A percentile compares a stretch with the other conserved stretches of the same genome.
Conservation (phyloP, 805 yeast species). For the Nakazawaea pomicola region DNA sequence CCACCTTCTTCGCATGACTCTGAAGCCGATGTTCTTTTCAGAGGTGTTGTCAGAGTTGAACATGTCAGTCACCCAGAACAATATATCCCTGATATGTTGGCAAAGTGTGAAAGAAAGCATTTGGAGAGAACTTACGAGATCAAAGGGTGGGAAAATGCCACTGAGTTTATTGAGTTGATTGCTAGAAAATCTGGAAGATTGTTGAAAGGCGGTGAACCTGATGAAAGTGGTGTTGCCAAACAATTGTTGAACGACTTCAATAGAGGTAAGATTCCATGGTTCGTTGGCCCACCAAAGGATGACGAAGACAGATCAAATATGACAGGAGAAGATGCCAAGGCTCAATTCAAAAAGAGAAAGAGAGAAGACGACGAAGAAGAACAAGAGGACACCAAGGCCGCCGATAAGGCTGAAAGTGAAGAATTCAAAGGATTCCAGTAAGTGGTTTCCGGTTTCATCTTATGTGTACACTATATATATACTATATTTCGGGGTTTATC, state of each 20-base stretch:
- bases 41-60: slow-evolving; percentile 99
- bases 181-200: slow-evolving; percentile 93
- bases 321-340: slow-evolving; percentile 53
- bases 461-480: neutral
- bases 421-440: slow-evolving; percentile 15
- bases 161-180: slow-evolving; percentile 82
- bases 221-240: slow-evolving; percentile 88
- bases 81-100: slow-evolving; percentile 81
- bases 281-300: slow-evolving; percentile 86
- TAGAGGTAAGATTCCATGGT: slow-evolving; percentile 98
- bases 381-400: slow-evolving; percentile 15
- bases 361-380: slow-evolving; percentile 37
- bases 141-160: slow-evolving; percentile 76
- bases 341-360: slow-evolving; percentile 42
- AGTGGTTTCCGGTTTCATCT: slow-evolving; percentile 12
- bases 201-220: slow-evolving; percentile 97
- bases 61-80: slow-evolving; percentile 95
- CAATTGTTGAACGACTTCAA: slow-evolving; percentile 89
- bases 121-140: slow-evolving; percentile 93
- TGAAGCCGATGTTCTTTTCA: slow-evolving; percentile 85
- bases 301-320: slow-evolving; percentile 36
- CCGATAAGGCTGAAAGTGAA: slow-evolving; percentile 19
- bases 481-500: slow-evolving; percentile 6
- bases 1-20: slow-evolving; percentile 91
- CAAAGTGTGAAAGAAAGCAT: slow-evolving; percentile 83